Conservation (phyloP, 345 rosid genomes). For the Toxicodendron radicans region DNA sequence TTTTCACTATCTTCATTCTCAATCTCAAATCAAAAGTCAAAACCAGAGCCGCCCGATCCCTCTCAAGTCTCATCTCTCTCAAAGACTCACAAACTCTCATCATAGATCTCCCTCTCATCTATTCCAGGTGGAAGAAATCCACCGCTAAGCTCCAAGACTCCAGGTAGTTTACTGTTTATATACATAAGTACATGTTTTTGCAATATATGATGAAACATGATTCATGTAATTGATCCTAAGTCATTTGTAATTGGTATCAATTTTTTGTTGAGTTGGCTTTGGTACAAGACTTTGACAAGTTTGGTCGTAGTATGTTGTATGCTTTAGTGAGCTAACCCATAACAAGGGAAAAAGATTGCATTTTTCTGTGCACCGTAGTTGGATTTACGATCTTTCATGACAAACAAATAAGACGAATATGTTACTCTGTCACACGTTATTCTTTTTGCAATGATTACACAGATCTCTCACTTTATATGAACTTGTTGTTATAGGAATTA, state of each 20-base stretch:
- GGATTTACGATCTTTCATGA: neutral
- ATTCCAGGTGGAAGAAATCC: no score
- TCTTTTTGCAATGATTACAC: neutral
- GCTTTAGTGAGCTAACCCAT: neutral
- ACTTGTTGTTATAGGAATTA: neutral
- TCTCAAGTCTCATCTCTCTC: no score
- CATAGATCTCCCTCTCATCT: no score
- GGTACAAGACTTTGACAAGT: neutral
- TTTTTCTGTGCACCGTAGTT: neutral
- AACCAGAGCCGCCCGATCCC: no score
- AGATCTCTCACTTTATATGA: slow-evolving; percentile 5
- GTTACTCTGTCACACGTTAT: neutral
- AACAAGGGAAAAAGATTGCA: neutral
- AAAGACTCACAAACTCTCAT: no score
- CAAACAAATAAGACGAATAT: neutral
- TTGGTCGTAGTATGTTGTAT: neutral
- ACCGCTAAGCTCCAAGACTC: no score
- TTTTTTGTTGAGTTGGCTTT: neutral
- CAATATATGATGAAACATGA: neutral
- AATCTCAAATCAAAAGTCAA: no score
- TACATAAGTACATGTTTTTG: neutral
- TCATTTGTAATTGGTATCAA: neutral
- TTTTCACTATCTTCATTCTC: no score
- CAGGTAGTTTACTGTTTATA: no score
- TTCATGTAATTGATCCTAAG: neutral